These are phyloP conservation scores for Maudiozyma barnettii DNA, from an alignment of 805 yeast species.

Conservation along the genomic window DNA sequence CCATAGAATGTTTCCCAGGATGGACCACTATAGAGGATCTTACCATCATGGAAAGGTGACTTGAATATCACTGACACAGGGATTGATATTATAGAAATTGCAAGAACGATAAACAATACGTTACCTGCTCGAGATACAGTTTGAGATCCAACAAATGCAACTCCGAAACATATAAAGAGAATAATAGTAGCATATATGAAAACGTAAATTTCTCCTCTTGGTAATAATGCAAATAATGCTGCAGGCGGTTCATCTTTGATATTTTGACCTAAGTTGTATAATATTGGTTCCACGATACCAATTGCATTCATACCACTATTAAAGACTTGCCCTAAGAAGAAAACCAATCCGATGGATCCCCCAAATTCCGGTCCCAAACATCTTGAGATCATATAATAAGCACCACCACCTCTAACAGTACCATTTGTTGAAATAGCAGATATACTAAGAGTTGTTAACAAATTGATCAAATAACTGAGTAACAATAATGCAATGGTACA, in stretches of 20 bases:
- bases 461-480: conserved; percentile 69
- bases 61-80: conserved; percentile 69
- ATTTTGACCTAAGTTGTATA: conserved; percentile 61
- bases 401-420: conserved; percentile 96
- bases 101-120: conserved; percentile 54
- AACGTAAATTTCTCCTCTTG: conserved; percentile 60
- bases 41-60: conserved; percentile 49
- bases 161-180: conserved; percentile 58
- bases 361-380: conserved; percentile 97
- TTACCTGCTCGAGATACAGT: conserved; percentile 78
- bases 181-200: conserved; percentile 64
- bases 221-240: conserved; percentile 43
- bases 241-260: conserved; percentile 20
- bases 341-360: conserved; percentile 91
- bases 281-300: conserved; percentile 85
- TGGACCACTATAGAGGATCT: conserved; percentile 57
- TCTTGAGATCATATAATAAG: conserved; percentile 93
- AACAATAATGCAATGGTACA: conserved; percentile 63
- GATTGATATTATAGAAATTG: conserved; percentile 66
- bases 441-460: conserved; percentile 78
- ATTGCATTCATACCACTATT: conserved; percentile 90
- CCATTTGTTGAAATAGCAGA: conserved; percentile 98
- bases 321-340: conserved; percentile 87
- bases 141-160: conserved; percentile 73
- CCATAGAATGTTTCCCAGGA: conserved; percentile 54